Conservation (phyloP, 2,329 filamentous ascomycete genomes). For the Pestalotiopsis sp. region DNA sequence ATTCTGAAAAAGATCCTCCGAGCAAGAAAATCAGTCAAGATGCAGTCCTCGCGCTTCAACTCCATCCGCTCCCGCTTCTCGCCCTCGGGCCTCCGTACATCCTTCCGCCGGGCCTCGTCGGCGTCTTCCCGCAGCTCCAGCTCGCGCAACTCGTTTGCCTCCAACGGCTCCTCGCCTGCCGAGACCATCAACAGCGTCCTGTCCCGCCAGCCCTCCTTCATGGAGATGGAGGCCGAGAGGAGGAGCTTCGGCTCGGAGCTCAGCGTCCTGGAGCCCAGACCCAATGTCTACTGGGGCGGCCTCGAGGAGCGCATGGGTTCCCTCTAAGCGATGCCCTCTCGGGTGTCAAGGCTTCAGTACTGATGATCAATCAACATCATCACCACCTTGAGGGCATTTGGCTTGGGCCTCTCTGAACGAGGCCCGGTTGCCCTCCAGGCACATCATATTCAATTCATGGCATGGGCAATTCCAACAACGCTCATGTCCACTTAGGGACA, state of each 20-base stretch:
- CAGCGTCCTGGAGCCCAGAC: slow-evolving; percentile 61
- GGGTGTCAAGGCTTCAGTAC: neutral
- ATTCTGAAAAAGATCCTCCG: slow-evolving; percentile 3
- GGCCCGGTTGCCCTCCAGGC: neutral
- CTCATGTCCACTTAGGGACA: slow-evolving; percentile 4
- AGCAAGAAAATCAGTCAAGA: slow-evolving; percentile 30
- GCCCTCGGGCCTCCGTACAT: slow-evolving; percentile 49
- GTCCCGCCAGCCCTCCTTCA: slow-evolving; percentile 57
- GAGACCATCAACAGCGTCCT: slow-evolving; percentile 63
- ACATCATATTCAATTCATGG: slow-evolving; percentile 10
- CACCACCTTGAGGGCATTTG: neutral
- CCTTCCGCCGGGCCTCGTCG: slow-evolving; percentile 54
- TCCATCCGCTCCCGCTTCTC: slow-evolving; percentile 54
- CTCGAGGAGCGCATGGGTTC: slow-evolving; percentile 61
- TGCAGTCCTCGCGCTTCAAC: slow-evolving; percentile 53
- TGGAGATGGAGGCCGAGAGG: slow-evolving; percentile 61
- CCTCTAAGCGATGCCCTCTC: slow-evolving; percentile 26
- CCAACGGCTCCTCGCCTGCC: slow-evolving; percentile 45
- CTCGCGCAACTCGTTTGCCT: slow-evolving; percentile 43
- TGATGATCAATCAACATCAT: neutral
- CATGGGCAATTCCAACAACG: neutral
- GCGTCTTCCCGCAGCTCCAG: slow-evolving; percentile 45
- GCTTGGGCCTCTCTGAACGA: neutral
- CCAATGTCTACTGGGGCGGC: slow-evolving; percentile 65
- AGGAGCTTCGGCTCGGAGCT: slow-evolving; percentile 55